Percentiles rank a stretch among this genome's conserved stretches.
Conservation (phyloP, 2,329 filamentous ascomycete species). For the Verticillium nonalfalfae region DNA sequence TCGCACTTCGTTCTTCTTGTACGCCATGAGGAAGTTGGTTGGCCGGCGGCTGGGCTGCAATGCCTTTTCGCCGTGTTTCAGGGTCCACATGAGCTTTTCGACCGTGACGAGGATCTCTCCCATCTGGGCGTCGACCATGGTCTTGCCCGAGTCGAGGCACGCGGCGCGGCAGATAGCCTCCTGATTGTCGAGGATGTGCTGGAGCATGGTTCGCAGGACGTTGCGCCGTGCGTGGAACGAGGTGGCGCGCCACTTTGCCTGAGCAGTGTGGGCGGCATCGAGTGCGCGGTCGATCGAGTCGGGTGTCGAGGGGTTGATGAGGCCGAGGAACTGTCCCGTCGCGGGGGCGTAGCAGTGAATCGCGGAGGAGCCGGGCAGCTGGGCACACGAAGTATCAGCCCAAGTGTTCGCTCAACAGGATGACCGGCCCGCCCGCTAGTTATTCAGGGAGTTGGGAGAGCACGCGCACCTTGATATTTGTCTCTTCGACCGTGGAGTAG, state of each 20-base stretch:
- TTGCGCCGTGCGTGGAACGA: slow-evolving; percentile 70
- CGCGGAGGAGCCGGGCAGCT: slow-evolving; percentile 56
- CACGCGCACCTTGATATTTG: slow-evolving; percentile 49
- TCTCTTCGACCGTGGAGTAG: slow-evolving; percentile 49
- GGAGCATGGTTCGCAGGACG: slow-evolving; percentile 75
- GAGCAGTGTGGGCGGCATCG: slow-evolving; percentile 65
- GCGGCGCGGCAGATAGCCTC: slow-evolving; percentile 79
- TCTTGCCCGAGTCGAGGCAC: slow-evolving; percentile 92
- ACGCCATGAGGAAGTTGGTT: slow-evolving; percentile 89
- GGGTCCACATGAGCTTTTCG: slow-evolving; percentile 93
- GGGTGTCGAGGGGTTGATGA: slow-evolving; percentile 68
- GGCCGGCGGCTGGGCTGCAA: slow-evolving; percentile 66
- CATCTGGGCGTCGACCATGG: slow-evolving; percentile 86
- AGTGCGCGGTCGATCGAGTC: slow-evolving; percentile 76
- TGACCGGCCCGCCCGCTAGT: too few species aligned
- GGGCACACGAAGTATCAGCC: background rate
- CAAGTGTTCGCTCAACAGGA: too few species aligned
- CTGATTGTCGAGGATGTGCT: slow-evolving; percentile 82
- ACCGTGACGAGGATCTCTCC: slow-evolving; percentile 91
- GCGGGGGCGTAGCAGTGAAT: slow-evolving; percentile 87
- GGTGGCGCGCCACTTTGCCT: slow-evolving; percentile 70
- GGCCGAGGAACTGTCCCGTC: slow-evolving; percentile 76
- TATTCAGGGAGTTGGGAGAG: background rate
- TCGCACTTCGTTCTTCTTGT: slow-evolving; percentile 84
- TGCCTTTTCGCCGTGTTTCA: slow-evolving; percentile 81